Evolutionary conservation across 352 stramenopile species (phyloP), one percentile per base, ranked within the genome.

Genomic region (Globisporangium barbulae): DNA sequence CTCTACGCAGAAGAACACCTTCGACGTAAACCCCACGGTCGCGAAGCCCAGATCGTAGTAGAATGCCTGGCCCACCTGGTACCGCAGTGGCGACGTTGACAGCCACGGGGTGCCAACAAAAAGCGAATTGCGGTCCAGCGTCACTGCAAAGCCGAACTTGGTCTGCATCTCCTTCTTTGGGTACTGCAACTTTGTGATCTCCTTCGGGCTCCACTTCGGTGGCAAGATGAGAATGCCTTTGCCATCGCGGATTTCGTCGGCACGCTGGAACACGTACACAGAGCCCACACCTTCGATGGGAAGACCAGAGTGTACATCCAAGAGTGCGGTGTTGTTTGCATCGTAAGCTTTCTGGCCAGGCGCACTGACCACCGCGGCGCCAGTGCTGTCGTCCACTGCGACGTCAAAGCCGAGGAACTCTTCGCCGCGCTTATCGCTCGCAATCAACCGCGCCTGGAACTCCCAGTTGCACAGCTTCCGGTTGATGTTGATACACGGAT

Each of bases 371-470:
- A 97, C 75, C 12, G 90, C 91, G 12, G 94, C 70, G 3, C 93
- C 93, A 15, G 78, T 80, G 13, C 69, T 64, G 48, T 97, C 80
- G 45, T 98, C 86, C 0, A 98, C 74, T 19, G 73, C 90, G 13
- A 98, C 89, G 53, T 77, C 87, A 35, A 80, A 88, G 1, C 93
- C 94, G 59, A 98, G 97, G 2, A 74, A 35, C 67, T 97, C 90
- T 8, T 90, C 83, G 7, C 60, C 72, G 45, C 90, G 82, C 69
- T 97, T 97, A 72, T 98, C 94, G 47, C 86, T 97, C 30, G 92
- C 76, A 31, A 91, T 71, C 21, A 98, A 63, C 12, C 90, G 80
- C 59, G 89, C 73, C 65, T 98, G 81, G 61, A 97, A 89, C 61
- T 92, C 78, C 93, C 93, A 98, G 28, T 79, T 73, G 56, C 92